Evolutionary conservation across 495 filamentous ascomycete genomes (phyloP).

Genomic region (Trichoderma parareesei): DNA sequence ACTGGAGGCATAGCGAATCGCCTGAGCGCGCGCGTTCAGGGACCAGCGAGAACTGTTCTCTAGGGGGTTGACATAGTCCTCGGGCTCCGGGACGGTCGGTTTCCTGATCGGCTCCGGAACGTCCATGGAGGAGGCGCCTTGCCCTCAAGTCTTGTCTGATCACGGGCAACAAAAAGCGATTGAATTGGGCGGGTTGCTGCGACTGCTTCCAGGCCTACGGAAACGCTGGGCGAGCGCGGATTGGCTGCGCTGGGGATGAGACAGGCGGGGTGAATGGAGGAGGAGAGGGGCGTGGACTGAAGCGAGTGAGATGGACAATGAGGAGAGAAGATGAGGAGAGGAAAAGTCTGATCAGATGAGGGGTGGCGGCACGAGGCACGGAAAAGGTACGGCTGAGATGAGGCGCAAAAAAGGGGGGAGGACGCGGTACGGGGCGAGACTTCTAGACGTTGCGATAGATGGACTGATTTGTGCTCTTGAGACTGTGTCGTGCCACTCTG

Average conservation of each 20-base stretch:
- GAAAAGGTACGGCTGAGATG: neutral
- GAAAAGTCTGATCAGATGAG: neutral
- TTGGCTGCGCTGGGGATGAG: neutral
- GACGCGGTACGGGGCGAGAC: neutral
- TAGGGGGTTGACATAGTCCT: conserved; percentile 19
- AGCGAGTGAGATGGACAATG: neutral
- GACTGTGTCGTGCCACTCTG: neutral
- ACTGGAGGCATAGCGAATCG: conserved; percentile 15
- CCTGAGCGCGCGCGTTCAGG: conserved; percentile 14
- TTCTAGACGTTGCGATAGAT: neutral
- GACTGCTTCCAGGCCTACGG: neutral
- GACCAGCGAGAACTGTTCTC: conserved; percentile 20
- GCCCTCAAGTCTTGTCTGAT: no score
- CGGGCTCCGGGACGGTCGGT: conserved; percentile 18
- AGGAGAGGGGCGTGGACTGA: neutral
- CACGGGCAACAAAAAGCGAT: no score
- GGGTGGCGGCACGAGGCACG: neutral
- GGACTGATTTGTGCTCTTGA: neutral
- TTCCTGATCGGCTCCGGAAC: conserved; percentile 19
- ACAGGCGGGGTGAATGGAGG: neutral
- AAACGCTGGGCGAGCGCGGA: conserved; percentile 5
- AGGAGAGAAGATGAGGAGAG: neutral
- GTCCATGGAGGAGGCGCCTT: neutral
- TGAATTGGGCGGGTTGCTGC: neutral
- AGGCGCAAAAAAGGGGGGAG: neutral